Evolutionary conservation across 192 early-diverging fungal genomes (phyloP).

Genomic region (Umbelopsis vinacea): DNA sequence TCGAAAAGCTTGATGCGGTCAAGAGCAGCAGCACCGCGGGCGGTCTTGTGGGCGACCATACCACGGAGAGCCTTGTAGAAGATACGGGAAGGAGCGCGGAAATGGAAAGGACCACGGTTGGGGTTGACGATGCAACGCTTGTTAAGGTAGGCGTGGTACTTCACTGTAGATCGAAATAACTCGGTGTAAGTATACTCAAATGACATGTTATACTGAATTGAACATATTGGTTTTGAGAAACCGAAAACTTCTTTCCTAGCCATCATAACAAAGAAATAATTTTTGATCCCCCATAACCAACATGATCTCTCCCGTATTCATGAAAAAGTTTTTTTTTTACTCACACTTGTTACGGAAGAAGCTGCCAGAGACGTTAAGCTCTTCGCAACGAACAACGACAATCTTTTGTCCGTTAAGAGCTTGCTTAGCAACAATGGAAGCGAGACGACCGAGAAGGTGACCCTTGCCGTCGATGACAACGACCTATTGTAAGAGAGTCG

Average conservation of each 20-base stretch:
- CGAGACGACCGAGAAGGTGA: slow-evolving; percentile 97
- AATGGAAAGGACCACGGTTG: slow-evolving; percentile 96
- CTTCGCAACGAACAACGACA: slow-evolving; percentile 98
- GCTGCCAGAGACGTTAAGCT: slow-evolving; percentile 96
- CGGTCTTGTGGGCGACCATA: slow-evolving; percentile 99
- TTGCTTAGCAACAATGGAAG: slow-evolving; percentile 98
- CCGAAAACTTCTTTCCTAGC: too few species aligned
- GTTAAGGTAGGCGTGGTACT: slow-evolving; percentile 94
- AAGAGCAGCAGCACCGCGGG: slow-evolving; percentile 96
- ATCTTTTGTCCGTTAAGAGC: slow-evolving; percentile 96
- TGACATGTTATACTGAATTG: background rate
- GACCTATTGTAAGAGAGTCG: slow-evolving; percentile 61
- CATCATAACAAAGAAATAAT: background rate
- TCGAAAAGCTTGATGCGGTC: slow-evolving; percentile 99
- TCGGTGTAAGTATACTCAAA: background rate
- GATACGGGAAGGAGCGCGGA: slow-evolving; percentile 96
- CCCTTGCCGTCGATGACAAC: slow-evolving; percentile 99
- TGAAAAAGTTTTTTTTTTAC: slow-evolving; percentile 34
- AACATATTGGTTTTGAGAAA: too few species aligned
- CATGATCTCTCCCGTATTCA: background rate
- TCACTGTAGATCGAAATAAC: slow-evolving; percentile 61
- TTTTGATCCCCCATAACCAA: background rate
- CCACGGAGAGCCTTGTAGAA: slow-evolving; percentile 97
- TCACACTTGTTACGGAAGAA: slow-evolving; percentile 99
- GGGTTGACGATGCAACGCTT: slow-evolving; percentile 99